Evolutionary conservation across 306 rosid species (phyloP).

Genomic region (Potentilla sterilis): DNA sequence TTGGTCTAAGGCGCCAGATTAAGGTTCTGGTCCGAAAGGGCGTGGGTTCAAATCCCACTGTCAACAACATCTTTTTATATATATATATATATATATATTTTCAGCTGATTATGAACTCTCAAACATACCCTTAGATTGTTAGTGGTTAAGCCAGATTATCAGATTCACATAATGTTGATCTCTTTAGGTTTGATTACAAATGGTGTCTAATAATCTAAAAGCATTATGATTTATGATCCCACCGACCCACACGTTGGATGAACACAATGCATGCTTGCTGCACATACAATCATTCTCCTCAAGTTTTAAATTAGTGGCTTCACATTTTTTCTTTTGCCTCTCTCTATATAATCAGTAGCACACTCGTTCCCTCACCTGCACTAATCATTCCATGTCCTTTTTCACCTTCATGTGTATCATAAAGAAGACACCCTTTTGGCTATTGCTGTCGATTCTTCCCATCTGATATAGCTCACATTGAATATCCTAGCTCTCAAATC

Average conservation of each 20-base stretch:
- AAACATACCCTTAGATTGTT: background rate
- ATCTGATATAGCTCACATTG: background rate
- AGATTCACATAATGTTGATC: background rate
- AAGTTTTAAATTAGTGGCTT: conserved; percentile 35
- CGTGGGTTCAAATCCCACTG: conserved; percentile 8
- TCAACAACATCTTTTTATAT: too few species aligned
- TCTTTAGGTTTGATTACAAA: background rate
- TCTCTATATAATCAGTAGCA: conserved; percentile 40
- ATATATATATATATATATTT: too few species aligned
- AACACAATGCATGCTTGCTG: conserved; percentile 16
- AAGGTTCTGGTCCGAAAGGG: conserved; percentile 4
- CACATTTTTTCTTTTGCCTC: conserved; percentile 33
- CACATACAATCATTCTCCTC: background rate
- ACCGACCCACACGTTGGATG: conserved; percentile 13
- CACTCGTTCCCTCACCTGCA: conserved; percentile 35
- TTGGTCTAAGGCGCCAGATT: conserved; percentile 10
- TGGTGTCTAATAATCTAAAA: background rate
- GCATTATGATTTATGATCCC: background rate
- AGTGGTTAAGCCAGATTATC: conserved; percentile 1
- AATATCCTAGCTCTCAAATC: background rate
- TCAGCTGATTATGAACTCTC: background rate
- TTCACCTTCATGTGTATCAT: conserved; percentile 23
- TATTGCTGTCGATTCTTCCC: conserved; percentile 11
- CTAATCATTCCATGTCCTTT: conserved; percentile 41
- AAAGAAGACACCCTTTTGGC: conserved; percentile 29